Conservation (phyloP, 352 stramenopile genomes). For the Phytophthora macrochlamydospora region DNA sequence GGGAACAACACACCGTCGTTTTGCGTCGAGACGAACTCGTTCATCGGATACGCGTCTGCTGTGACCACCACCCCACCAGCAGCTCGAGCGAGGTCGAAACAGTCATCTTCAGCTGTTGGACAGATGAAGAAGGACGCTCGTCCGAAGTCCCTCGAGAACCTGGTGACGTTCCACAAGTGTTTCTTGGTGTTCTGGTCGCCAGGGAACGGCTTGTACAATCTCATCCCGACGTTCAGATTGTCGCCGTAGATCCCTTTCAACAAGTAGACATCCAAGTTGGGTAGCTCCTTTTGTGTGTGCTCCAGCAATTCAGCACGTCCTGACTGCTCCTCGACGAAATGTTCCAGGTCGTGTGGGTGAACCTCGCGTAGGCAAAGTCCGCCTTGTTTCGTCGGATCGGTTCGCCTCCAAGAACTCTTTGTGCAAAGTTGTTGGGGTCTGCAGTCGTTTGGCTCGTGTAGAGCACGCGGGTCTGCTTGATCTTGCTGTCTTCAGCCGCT, state of each 20-base stretch:
- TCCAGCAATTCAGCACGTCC: constrained; percentile 55
- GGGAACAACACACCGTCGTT: constrained; percentile 17
- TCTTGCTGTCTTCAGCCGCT: background rate
- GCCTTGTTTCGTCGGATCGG: constrained; percentile 16
- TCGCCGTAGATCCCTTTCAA: constrained; percentile 10
- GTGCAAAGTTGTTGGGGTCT: constrained; percentile 28
- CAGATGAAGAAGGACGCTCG: constrained; percentile 55
- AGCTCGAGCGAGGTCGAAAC: constrained; percentile 60
- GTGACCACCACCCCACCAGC: constrained; percentile 50
- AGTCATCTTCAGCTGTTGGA: constrained; percentile 61
- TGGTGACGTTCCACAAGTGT: constrained; percentile 15
- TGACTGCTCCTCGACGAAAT: constrained; percentile 37
- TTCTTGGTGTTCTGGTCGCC: constrained; percentile 16
- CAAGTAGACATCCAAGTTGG: constrained; percentile 38
- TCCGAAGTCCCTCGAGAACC: constrained; percentile 43
- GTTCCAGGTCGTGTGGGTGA: constrained; percentile 53
- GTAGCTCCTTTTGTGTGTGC: constrained; percentile 46
- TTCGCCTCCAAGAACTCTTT: constrained; percentile 10
- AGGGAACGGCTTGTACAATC: constrained; percentile 23
- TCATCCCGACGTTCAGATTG: constrained; percentile 18
- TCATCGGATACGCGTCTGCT: constrained; percentile 58
- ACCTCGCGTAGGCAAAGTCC: constrained; percentile 36
- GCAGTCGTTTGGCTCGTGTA: constrained; percentile 46
- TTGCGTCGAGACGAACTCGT: constrained; percentile 39
- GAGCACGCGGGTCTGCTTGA: constrained; percentile 28